These are phyloP conservation scores for Helminthosporium solani DNA, from an alignment of 2,329 filamentous ascomycete species.

Conservation along the genomic window DNA sequence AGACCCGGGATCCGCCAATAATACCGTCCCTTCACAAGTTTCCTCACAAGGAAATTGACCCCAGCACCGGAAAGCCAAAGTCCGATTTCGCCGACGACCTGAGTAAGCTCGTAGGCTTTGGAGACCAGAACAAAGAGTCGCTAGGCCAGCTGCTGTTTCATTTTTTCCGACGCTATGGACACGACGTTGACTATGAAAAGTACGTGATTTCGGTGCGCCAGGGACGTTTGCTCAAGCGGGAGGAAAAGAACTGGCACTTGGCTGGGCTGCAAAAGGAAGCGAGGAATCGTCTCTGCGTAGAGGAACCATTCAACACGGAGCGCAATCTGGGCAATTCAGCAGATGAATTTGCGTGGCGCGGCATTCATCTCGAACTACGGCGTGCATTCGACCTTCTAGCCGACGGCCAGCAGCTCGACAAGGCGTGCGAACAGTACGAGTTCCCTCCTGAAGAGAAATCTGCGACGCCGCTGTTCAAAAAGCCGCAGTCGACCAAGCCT, in stretches of 20 bases:
- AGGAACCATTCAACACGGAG: conserved; percentile 89
- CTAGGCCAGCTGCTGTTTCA: conserved; percentile 86
- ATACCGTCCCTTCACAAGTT: conserved; percentile 82
- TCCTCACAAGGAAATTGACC: conserved; percentile 60
- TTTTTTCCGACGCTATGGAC: conserved; percentile 92
- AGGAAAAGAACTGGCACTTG: conserved; percentile 85
- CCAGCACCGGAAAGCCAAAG: conserved; percentile 61
- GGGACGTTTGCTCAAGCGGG: conserved; percentile 75
- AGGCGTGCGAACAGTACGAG: conserved; percentile 84
- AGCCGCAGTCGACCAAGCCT: conserved; percentile 54
- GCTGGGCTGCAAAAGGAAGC: conserved; percentile 50
- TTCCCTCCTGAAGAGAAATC: conserved; percentile 78
- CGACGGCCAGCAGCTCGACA: conserved; percentile 69
- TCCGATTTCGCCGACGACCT: conserved; percentile 88
- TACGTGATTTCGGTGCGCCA: conserved; percentile 81
- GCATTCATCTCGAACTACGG: conserved; percentile 84
- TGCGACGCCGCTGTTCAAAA: conserved; percentile 52
- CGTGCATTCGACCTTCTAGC: conserved; percentile 82
- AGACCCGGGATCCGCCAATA: conserved; percentile 80
- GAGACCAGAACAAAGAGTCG: conserved; percentile 76
- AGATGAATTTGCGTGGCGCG: conserved; percentile 90
- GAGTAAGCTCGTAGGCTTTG: conserved; percentile 70
- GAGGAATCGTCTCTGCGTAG: conserved; percentile 80
- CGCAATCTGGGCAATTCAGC: conserved; percentile 95
- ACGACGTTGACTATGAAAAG: conserved; percentile 88